These are phyloP conservation scores for Metschnikowia gelsemii DNA, from an alignment of 805 yeast species.

Conservation along the genomic window DNA sequence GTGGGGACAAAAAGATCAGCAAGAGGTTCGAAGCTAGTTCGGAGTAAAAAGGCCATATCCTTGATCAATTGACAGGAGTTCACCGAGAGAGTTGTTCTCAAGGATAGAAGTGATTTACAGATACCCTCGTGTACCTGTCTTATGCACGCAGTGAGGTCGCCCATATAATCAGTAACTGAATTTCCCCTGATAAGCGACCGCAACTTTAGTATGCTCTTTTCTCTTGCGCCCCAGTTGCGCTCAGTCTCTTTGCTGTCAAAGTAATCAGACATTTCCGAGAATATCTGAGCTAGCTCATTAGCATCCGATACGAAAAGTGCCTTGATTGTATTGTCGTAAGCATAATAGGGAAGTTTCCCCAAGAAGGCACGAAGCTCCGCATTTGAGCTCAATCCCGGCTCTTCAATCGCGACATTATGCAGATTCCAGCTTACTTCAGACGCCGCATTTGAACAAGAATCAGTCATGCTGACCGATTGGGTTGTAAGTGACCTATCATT, in stretches of 20 bases:
- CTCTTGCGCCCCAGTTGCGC: slow-evolving; percentile 78
- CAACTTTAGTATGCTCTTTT: slow-evolving; percentile 54
- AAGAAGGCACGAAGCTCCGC: slow-evolving; percentile 5
- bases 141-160: slow-evolving; percentile 34
- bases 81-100: slow-evolving; percentile 79
- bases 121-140: slow-evolving; percentile 51
- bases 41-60: slow-evolving; percentile 53
- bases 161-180: slow-evolving; percentile 38
- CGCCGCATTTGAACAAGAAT: background rate
- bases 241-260: slow-evolving; percentile 84
- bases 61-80: slow-evolving; percentile 76
- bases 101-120: slow-evolving; percentile 62
- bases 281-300: slow-evolving; percentile 20
- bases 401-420: background rate
- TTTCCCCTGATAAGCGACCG: slow-evolving; percentile 65
- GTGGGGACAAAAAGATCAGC: slow-evolving; percentile 50
- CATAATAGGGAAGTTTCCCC: slow-evolving; percentile 25
- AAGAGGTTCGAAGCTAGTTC: slow-evolving; percentile 43
- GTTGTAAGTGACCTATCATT: background rate
- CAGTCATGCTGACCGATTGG: background rate
- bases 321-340: slow-evolving; percentile 38
- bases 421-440: background rate
- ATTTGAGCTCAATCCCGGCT: slow-evolving; percentile 1
- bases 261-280: slow-evolving; percentile 23
- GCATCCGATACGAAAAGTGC: slow-evolving; percentile 30